Base-by-base conservation (phyloP, 2,329 filamentous ascomycete genomes). In the Alternaria solani region DNA sequence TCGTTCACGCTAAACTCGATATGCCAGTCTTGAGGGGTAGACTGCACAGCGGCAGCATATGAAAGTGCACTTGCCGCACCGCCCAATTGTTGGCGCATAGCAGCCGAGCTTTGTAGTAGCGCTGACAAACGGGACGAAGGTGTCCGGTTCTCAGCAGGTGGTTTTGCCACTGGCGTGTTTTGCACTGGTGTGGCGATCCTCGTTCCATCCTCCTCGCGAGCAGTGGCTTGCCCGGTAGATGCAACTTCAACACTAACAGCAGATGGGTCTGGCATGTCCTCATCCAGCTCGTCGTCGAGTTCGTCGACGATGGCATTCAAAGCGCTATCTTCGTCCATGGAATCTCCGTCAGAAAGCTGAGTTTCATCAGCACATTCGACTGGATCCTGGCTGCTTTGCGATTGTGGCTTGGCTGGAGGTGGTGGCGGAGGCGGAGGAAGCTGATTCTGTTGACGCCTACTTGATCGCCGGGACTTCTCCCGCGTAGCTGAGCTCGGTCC, bases 291-390 rank as follows among this genome's bases (percentile, higher is more conserved):
- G 32, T 94, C 92, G 57, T 97, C 93, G 1, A 97, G 82, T 67
- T 96, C 92, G 60, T 94, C 93, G n/a, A 97, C 90, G 62, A 98
- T 91, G 23, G 92, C 89, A 76, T 97, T 92, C 51, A 98, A 81
- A 6, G 91, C 81, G 12, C 81, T 80, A 8, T 82, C 82, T 32
- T 91, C 89, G 16, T 88, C 88, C 56, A 89, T 82, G 2, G 90
- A 89, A 16, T 92, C 89, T 14, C 90, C 88, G 36, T 91, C 90
- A 14, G 89, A 90, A 12, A 97, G 79, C 55, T 92, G 92, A 75
- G 91, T 91, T 80, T 98, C 94, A 74, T 98, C 94, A 7, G 93
- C 94, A 77, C 94, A 97, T 80, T 98, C 95, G 4, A 98, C 82
- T 3, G 91, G 89, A 68, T 91, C 88, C 43, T 74, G 74, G 32